Base-by-base conservation (phyloP, 2,329 filamentous ascomycete species). In the Thielaviopsis cerberus region DNA sequence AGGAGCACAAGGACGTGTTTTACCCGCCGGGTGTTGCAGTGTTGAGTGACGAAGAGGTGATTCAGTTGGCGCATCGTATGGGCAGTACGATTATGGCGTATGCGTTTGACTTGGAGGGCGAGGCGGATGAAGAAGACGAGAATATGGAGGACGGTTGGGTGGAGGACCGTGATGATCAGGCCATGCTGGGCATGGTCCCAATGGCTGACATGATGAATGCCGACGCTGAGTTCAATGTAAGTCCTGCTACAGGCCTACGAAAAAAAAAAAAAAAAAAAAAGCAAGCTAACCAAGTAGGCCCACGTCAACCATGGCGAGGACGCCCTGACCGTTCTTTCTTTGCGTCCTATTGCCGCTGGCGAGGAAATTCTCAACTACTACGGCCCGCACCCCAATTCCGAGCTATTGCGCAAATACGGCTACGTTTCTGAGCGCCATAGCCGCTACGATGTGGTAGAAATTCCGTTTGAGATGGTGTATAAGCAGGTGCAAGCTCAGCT, bases 71-170 rank as follows among this genome's bases (percentile, higher is more conserved):
- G 56, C 88, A 94, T 67, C 77, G 81, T 8, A 90, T 94, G 83
- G 89, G 86, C 1, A 90, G 85, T 61, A 81, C 85, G 17, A 91
- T 95, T 63, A 94, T 95, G 88, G 85, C 88, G 0, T 95, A 94
- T 67, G 88, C 88, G 0, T 95, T 95, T 67, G 89, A 95, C 63
- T 77, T 94, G 6, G 78, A 80, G 53, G 74, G 73, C 7, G 71
- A 75, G 0, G 77, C 77, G 48, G 74, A 81, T 4, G 74, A 79
- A 0, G 68, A 72, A 0, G 76, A 81, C 23, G 74, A 79, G 15
- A 72, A 76, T 6, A 79, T 81, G 17, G 75, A 78, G 2, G 81
- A 82, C 24, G 81, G 79, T 51, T 85, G 83, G 73, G 75, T 84
- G 1, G 81, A 83, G 59, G 82, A 85, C 58, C 75, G 76, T 55